Evolutionary conservation across 331 rosid genomes (phyloP).

Genomic region (Rosa hybrid): DNA sequence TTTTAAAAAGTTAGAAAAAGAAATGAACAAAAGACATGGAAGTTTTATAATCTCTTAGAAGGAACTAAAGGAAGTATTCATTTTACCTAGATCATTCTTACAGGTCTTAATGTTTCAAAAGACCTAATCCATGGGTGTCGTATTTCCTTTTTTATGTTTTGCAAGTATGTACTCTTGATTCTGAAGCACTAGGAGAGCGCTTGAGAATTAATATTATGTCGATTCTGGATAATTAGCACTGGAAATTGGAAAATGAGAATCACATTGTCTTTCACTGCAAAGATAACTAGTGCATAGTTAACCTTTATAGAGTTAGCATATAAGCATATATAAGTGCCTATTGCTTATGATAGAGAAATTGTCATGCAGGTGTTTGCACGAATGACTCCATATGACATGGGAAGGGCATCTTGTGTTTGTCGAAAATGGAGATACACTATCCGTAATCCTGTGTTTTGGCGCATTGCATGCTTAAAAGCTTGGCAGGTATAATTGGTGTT

Average conservation of each 20-base stretch:
- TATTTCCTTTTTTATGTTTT: not conserved
- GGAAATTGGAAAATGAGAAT: slow-evolving; percentile 3
- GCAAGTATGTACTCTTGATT: slow-evolving; percentile 2
- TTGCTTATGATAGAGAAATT: slow-evolving; percentile 3
- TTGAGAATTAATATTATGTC: no score
- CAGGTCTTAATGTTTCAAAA: not conserved
- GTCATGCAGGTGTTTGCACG: slow-evolving; percentile 66
- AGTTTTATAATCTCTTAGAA: not conserved
- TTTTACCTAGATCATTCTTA: not conserved
- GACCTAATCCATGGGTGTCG: not conserved
- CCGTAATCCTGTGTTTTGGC: slow-evolving; percentile 94
- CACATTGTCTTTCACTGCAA: not conserved
- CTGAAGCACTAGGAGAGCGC: not conserved
- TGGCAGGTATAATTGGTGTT: slow-evolving; percentile 80
- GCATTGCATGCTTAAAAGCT: slow-evolving; percentile 90
- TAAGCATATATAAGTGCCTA: not conserved
- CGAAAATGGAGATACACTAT: slow-evolving; percentile 93
- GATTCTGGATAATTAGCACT: not conserved
- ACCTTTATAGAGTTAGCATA: not conserved
- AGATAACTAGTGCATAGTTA: not conserved
- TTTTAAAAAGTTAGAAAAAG: not conserved
- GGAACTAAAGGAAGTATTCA: not conserved
- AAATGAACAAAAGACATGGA: not conserved
- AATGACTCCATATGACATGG: slow-evolving; percentile 82
- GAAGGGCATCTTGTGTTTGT: slow-evolving; percentile 89